phyloP scores from a whole-genome alignment of 129 eudicot genomes.

The Lonicera japonica region DNA sequence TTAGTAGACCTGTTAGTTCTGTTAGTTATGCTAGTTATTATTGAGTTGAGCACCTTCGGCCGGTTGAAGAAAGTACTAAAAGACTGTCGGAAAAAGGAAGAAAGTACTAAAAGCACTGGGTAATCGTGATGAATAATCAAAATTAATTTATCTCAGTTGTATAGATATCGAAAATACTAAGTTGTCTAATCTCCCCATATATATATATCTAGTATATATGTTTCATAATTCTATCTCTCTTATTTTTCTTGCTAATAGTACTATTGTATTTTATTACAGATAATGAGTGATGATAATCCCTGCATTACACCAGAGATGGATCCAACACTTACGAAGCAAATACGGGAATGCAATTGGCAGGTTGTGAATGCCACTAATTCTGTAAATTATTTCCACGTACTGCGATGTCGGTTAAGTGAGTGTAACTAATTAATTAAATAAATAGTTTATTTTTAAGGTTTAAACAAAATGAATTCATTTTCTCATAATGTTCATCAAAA shows the following conservation, averaged over 20 bases:
- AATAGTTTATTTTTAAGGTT: neutral
- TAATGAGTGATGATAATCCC: constrained; percentile 96
- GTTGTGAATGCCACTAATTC: constrained; percentile 94
- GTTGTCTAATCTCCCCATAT: too few relatives aligned
- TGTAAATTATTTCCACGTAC: constrained; percentile 94
- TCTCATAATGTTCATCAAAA: constrained; percentile 7
- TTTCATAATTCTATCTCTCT: too few relatives aligned
- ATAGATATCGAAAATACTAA: too few relatives aligned
- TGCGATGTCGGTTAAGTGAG: constrained; percentile 94
- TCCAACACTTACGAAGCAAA: constrained; percentile 79
- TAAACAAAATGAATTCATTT: neutral
- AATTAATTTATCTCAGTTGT: too few relatives aligned
- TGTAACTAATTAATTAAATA: neutral
- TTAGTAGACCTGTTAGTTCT: neutral
- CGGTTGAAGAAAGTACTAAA: too few relatives aligned
- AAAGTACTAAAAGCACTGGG: too few relatives aligned
- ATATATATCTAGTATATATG: too few relatives aligned
- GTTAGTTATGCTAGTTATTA: too few relatives aligned
- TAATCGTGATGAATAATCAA: too few relatives aligned
- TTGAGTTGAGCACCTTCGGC: neutral
- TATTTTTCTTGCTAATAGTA: too few relatives aligned
- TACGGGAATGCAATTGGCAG: constrained; percentile 97
- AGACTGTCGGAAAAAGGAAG: too few relatives aligned
- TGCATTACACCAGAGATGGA: constrained; percentile 92
- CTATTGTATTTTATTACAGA: constrained; percentile 32